Base-by-base conservation (phyloP, 1,139 yeast species). In the Wickerhamomyces sp. region DNA sequence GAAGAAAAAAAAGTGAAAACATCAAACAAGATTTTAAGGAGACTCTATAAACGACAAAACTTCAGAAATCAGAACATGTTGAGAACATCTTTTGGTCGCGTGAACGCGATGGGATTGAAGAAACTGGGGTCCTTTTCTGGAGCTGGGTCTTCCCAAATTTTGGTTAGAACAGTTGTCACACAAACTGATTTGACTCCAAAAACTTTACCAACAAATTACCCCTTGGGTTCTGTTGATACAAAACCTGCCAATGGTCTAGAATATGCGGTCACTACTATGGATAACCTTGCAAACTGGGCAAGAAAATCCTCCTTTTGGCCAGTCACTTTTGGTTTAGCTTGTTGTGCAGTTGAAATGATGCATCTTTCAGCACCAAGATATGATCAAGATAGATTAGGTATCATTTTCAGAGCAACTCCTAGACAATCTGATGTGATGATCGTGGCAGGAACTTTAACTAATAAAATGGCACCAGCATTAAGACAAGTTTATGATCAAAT, bases 291-390 rank as follows among this genome's bases (percentile, higher is more conserved):
- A 52, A 84, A 83, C 68, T 87, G 96, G 96, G 95, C 94, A 3
- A 78, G 96, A 64, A 89, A 85, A 60, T 87, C 95, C 25, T 83
- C 94, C 5, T 86, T 87, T 64, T 87, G 96, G 96, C 96, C 96
- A 13, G 94, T 86, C 39, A 87, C 96, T 36, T 87, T 87, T 64
- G 96, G 95, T 31, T 71, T 86, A 58, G 95, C 95, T 8, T 86
- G 95, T 67, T 86, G 95, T 70, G 95, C 95, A 46, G 95, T 87
- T 35, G 96, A 87, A 67, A 87, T 87, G 96, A 87, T 87, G 96
- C 96, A 87, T 65, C 87, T 83, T 33, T 87, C 95, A 22, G 81
- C 95, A 44, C 95, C 96, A 47, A 74, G 96, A 63, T 87, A 87
- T 67, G 96, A 87, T 68, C 95, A 87, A 68, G 96, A 87, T 70